Conservation (phyloP, 768 basidiomycete genomes). For the Suillus ampliporus region DNA sequence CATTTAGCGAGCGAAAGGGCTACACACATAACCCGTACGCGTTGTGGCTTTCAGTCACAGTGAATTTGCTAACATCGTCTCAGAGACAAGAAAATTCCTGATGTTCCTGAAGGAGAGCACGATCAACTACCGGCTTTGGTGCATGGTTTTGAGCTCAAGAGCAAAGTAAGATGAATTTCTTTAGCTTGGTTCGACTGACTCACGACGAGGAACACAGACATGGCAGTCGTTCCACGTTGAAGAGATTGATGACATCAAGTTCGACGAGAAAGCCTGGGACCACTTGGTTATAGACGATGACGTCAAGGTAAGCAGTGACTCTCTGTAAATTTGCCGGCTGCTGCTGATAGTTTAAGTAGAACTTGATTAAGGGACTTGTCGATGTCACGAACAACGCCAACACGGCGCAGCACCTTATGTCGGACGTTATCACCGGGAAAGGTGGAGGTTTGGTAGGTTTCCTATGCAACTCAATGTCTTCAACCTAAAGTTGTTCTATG, state of each 20-base stretch:
- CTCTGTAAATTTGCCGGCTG: background rate
- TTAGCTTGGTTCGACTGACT: background rate
- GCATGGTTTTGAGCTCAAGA: conserved; percentile 65
- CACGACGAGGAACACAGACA: conserved; percentile 32
- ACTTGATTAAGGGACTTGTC: conserved; percentile 32
- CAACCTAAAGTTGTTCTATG: background rate
- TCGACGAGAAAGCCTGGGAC: conserved; percentile 63
- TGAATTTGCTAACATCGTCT: background rate
- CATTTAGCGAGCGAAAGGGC: background rate
- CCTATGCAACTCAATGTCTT: background rate
- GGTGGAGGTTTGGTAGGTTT: conserved; percentile 63
- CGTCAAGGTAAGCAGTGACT: conserved; percentile 43
- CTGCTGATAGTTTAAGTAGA: conserved; percentile 42
- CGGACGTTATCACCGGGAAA: conserved; percentile 67
- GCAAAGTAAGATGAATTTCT: conserved; percentile 41
- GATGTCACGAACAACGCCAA: conserved; percentile 30
- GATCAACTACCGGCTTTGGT: conserved; percentile 60
- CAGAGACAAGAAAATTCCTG: conserved; percentile 24
- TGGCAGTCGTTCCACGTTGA: conserved; percentile 63
- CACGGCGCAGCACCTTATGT: conserved; percentile 24
- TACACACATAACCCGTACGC: background rate
- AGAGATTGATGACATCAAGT: conserved; percentile 54
- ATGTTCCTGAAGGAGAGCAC: conserved; percentile 57
- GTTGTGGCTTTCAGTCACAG: background rate
- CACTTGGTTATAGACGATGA: conserved; percentile 60